phyloP scores from a whole-genome alignment of 1,284 basidiomycete genomes.

The Tilletia indica region DNA sequence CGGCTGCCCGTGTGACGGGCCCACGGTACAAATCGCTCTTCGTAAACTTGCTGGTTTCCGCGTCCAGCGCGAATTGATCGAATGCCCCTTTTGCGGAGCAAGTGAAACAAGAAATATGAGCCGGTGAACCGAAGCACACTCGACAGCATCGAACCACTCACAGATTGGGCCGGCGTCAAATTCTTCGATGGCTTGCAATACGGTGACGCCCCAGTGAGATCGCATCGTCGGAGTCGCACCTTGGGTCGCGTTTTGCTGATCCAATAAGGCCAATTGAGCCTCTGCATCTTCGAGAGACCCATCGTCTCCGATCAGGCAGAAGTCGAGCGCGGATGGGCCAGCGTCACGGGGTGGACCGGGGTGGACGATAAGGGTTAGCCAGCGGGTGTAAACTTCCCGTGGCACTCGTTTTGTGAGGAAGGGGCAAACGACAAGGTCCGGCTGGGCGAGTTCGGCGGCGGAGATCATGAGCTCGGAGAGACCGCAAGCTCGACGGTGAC shows the following conservation, averaged over 20 bases:
- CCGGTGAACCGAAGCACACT: not conserved
- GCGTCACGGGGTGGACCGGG: constrained; percentile 60
- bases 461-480: constrained; percentile 57
- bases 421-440: constrained; percentile 59
- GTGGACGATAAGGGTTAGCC: constrained; percentile 60
- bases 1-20: constrained; percentile 56
- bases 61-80: constrained; percentile 57
- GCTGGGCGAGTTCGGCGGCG: constrained; percentile 54
- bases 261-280: constrained; percentile 51
- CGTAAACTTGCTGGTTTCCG: constrained; percentile 43
- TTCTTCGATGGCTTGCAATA: constrained; percentile 58
- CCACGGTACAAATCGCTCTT: constrained; percentile 59
- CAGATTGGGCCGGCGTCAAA: constrained; percentile 60
- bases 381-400: constrained; percentile 55
- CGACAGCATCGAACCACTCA: not conserved
- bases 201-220: constrained; percentile 59
- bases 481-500: constrained; percentile 58
- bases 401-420: constrained; percentile 60
- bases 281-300: constrained; percentile 52
- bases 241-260: constrained; percentile 32
- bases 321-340: constrained; percentile 60
- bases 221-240: constrained; percentile 29
- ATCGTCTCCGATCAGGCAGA: constrained; percentile 59
- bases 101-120: not conserved
- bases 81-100: constrained; percentile 52